Percentiles rank a stretch among this genome's conserved stretches.
These are phyloP conservation scores for Alternaria alternata DNA, from an alignment of 2,329 filamentous ascomycete genomes.

Conservation along the genomic window DNA sequence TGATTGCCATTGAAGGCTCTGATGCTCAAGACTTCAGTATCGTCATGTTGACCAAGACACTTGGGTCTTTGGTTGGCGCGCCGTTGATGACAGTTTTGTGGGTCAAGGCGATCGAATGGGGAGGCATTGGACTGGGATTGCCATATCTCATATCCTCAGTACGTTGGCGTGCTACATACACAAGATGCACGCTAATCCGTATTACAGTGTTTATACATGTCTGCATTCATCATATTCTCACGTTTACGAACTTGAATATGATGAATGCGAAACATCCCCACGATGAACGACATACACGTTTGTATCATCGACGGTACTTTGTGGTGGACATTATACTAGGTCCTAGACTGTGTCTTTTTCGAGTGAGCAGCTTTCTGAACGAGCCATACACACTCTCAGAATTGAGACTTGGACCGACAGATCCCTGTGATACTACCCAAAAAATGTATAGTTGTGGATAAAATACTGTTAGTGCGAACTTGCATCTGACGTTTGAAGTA, in stretches of 20 bases:
- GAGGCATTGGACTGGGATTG: slow-evolving; percentile 43
- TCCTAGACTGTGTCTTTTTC: no score
- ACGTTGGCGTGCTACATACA: slow-evolving; percentile 17
- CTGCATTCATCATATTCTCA: slow-evolving; percentile 10
- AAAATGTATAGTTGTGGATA: no score
- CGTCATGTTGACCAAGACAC: slow-evolving; percentile 49
- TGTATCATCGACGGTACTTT: no score
- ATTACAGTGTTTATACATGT: slow-evolving; percentile 21
- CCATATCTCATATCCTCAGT: slow-evolving; percentile 49
- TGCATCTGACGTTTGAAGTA: no score
- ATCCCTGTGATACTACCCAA: no score
- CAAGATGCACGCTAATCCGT: not conserved
- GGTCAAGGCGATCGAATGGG: slow-evolving; percentile 46
- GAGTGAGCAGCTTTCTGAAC: no score
- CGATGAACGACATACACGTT: not conserved
- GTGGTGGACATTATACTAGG: no score
- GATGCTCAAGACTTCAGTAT: slow-evolving; percentile 49
- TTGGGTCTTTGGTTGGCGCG: slow-evolving; percentile 47
- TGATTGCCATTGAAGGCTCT: slow-evolving; percentile 38
- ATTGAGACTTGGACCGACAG: not conserved
- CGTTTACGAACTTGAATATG: slow-evolving; percentile 1
- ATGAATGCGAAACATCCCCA: not conserved
- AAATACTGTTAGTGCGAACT: no score
- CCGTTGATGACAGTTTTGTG: slow-evolving; percentile 49
- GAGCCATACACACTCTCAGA: no score